Base-by-base conservation (phyloP, 2,329 filamentous ascomycete genomes). In the Phialemoniopsis sp. region DNA sequence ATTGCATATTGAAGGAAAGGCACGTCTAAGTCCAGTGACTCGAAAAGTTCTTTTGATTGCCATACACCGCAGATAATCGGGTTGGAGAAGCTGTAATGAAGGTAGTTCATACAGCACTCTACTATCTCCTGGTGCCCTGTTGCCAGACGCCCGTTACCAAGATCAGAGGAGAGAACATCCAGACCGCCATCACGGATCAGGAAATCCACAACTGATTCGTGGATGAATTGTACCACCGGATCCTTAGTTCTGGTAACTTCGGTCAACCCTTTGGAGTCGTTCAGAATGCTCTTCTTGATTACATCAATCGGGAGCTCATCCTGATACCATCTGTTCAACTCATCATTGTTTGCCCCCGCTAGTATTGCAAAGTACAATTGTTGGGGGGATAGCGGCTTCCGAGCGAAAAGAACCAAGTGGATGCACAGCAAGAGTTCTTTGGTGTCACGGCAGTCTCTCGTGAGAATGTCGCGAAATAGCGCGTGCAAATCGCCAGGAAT, bases 401-500 rank as follows among this genome's bases (percentile, higher is more conserved):
- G 57, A 0, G 77, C 61, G 17, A 66, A 80, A 0, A 82, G 56
- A 1, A 82, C 58, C 70, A 70, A 81, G 14, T 72, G 64, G 1
- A 82, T 42, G 21, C 67, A 77, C 0, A 74, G 45, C 0, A 64
- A 39, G 0, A 80, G 46, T 0, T 63, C 54, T 0, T 68, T 54
- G 34, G 56, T 54, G 5, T 75, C 60, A 0, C 58, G 29, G 0
- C 39, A n/a, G 37, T 82, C 75, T 13, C 73, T 61, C 0, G 42
- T 64, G 3, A 81, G 40, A 0, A 81, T 72, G 13, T 73, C 56
- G 3, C 57, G 59, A 42, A 83, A 81, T 0, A 82, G 47, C 0
- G 70, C 57, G 29, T 60, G 49, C 0, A 82, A 54, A 0, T 58
- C 57, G 1, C 12, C 38, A 0, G 70, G 70, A 0, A 72, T 54